These are phyloP conservation scores for Crithidia mellificae DNA, from an alignment of 208 protist species.

Conservation along the genomic window DNA sequence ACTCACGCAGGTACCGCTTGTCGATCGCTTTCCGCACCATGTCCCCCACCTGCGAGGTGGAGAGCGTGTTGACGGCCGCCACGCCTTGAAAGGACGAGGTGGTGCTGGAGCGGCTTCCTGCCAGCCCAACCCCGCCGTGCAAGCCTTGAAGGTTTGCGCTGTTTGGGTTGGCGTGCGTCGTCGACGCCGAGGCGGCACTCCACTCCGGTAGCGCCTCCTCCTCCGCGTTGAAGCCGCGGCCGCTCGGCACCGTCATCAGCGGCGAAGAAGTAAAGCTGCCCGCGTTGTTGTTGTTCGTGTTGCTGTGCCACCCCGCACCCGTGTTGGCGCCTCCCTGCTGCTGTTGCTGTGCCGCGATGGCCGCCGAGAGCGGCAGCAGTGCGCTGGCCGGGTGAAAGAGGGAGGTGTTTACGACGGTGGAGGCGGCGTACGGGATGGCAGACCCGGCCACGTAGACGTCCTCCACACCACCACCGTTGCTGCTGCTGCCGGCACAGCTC, in stretches of 20 bases:
- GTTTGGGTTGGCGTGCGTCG: neutral
- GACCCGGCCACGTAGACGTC: constrained; percentile 8
- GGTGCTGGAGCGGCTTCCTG: neutral
- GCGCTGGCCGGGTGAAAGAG: constrained; percentile 39
- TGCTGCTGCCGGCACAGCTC: neutral
- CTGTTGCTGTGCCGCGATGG: constrained; percentile 18
- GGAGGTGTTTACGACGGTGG: constrained; percentile 51
- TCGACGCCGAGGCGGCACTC: neutral
- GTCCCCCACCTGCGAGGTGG: constrained; percentile 27
- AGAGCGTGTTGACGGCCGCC: neutral
- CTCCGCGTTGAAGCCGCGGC: constrained; percentile 12
- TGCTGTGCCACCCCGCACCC: no score
- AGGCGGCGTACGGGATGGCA: constrained; percentile 22
- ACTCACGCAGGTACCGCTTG: constrained; percentile 65
- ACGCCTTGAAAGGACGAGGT: constrained; percentile 1
- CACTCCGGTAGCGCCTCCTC: constrained; percentile 10
- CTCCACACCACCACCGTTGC: neutral
- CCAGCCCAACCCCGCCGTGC: neutral
- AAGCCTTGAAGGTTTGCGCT: neutral
- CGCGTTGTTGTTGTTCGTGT: constrained; percentile 3
- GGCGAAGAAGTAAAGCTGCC: constrained; percentile 23
- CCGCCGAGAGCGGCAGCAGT: constrained; percentile 27
- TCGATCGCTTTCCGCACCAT: constrained; percentile 48
- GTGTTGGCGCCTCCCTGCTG: neutral
- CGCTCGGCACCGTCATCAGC: neutral